A percentile compares a stretch with the other conserved stretches of the same genome.
Evolutionary conservation across 345 rosid genomes (phyloP).

Genomic region (Streptanthus diversifolius): DNA sequence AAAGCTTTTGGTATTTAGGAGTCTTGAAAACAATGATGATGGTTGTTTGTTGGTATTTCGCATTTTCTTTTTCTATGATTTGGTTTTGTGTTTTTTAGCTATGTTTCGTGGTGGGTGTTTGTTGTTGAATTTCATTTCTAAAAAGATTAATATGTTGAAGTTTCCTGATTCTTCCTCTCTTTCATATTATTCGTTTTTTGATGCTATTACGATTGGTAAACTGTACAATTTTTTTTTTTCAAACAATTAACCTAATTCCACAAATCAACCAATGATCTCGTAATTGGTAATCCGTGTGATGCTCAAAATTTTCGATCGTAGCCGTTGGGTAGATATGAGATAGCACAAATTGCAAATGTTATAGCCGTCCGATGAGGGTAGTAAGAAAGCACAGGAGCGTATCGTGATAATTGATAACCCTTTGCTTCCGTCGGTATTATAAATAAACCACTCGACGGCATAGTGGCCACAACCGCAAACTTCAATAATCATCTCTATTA

Average conservation of each 20-base stretch:
- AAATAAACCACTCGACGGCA: slow-evolving; percentile 38
- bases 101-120: slow-evolving; percentile 3
- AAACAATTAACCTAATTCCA: neutral
- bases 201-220: neutral
- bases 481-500: slow-evolving; percentile 1
- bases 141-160: slow-evolving; percentile 2
- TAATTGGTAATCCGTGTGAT: slow-evolving; percentile 44
- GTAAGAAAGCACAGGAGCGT: slow-evolving; percentile 51
- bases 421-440: neutral
- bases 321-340: slow-evolving; percentile 38
- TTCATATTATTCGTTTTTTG: neutral
- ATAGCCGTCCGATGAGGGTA: slow-evolving; percentile 41
- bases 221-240: too few relatives aligned
- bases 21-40: neutral
- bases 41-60: neutral
- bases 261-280: neutral
- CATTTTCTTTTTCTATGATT: neutral
- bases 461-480: neutral
- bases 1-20: slow-evolving; percentile 5
- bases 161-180: neutral
- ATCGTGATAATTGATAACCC: neutral
- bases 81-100: neutral
- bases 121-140: neutral
- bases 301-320: slow-evolving; percentile 19
- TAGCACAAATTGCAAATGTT: slow-evolving; percentile 49